Percentiles rank a stretch among this genome's conserved stretches.
Evolutionary conservation across 345 rosid species (phyloP).

Genomic region (Populus simonii): DNA sequence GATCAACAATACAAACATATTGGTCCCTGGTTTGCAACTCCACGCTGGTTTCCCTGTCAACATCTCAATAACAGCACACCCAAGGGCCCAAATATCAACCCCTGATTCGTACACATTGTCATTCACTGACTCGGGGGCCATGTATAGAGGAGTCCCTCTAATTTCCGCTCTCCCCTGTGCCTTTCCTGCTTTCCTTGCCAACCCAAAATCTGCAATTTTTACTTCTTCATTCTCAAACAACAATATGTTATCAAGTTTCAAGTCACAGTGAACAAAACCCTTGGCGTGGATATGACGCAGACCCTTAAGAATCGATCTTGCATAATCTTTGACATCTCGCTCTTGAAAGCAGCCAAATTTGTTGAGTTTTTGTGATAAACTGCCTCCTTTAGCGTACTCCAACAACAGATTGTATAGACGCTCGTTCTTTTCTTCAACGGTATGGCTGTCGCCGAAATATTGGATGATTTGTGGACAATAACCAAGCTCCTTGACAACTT

Average conservation of each 20-base stretch:
- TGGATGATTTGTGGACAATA: conserved; percentile 14
- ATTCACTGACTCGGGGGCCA: conserved; percentile 36
- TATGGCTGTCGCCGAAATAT: conserved; percentile 17
- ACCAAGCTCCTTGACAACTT: conserved; percentile 11
- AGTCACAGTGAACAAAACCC: conserved; percentile 38
- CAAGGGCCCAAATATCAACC: conserved; percentile 39
- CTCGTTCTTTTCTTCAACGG: conserved; percentile 16
- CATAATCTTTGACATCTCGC: conserved; percentile 1
- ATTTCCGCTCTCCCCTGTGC: conserved; percentile 11
- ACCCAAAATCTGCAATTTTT: conserved; percentile 34
- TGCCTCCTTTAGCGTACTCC: conserved; percentile 34
- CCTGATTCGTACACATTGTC: conserved; percentile 22
- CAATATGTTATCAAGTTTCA: conserved; percentile 31
- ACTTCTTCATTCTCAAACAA: conserved; percentile 11
- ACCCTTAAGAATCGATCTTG: conserved; percentile 26
- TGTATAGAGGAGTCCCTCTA: conserved; percentile 37
- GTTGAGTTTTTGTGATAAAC: conserved; percentile 16
- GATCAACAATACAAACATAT: conserved; percentile 14
- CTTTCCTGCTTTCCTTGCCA: conserved; percentile 23
- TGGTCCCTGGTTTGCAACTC: conserved; percentile 4
- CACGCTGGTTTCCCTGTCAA: conserved; percentile 36
- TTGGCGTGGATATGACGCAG: conserved; percentile 24
- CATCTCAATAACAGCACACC: conserved; percentile 38
- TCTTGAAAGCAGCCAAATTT: conserved; percentile 20
- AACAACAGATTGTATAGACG: conserved; percentile 21